Percentiles rank a stretch among this genome's conserved stretches.
These are phyloP conservation scores for Puccinia coronata DNA, from an alignment of 1,284 basidiomycete genomes.

Conservation along the genomic window DNA sequence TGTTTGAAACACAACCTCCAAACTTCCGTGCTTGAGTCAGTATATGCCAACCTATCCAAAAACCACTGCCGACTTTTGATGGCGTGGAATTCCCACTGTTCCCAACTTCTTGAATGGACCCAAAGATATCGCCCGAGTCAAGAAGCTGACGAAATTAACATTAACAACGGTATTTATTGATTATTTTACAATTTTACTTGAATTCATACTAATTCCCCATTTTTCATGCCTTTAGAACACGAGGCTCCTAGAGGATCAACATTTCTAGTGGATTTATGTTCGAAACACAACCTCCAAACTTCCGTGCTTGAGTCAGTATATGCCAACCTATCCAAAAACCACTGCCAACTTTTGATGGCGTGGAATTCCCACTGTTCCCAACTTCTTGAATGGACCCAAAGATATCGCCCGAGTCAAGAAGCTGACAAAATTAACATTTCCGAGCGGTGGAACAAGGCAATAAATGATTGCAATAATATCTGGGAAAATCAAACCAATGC, in stretches of 20 bases:
- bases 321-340: not conserved
- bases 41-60: not conserved
- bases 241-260: not conserved
- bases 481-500: not conserved
- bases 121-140: not conserved
- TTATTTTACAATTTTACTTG: too few relatives aligned
- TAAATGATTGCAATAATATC: not conserved
- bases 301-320: not conserved
- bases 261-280: not conserved
- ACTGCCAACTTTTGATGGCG: not conserved
- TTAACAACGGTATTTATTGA: too few relatives aligned
- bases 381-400: too few relatives aligned
- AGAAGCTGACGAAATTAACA: not conserved
- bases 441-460: not conserved
- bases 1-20: not conserved
- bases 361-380: conserved; percentile 4
- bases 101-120: too few relatives aligned
- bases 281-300: not conserved
- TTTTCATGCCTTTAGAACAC: not conserved
- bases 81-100: conserved; percentile 8
- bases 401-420: not conserved
- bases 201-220: too few relatives aligned
- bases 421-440: not conserved
- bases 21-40: not conserved
- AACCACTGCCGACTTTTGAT: not conserved